A percentile compares a stretch with the other conserved stretches of the same genome.
Evolutionary conservation across 2,329 filamentous ascomycete species (phyloP).

Genomic region (Coniochaeta sp.): DNA sequence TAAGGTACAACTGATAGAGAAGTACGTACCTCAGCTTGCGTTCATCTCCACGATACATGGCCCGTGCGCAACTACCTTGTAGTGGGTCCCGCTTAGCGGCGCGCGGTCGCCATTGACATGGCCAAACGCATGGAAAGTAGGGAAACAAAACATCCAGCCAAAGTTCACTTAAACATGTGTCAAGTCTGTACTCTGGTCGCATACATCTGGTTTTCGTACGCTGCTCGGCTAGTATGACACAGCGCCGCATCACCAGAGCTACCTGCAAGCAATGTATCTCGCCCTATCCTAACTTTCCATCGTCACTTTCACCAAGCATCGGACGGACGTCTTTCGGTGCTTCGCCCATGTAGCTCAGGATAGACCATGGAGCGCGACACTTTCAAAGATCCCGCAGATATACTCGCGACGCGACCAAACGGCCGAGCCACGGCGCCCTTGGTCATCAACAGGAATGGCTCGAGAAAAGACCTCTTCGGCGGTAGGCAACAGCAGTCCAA

Average conservation of each 20-base stretch:
- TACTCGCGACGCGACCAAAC: constrained; percentile 13
- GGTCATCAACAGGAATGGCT: constrained; percentile 30
- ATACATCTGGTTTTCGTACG: neutral
- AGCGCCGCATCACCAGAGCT: constrained; percentile 2
- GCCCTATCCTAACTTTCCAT: constrained; percentile 4
- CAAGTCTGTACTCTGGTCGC: neutral
- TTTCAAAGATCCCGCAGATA: constrained; percentile 7
- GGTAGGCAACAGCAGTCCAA: neutral
- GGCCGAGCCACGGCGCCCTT: constrained; percentile 20
- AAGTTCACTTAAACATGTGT: neutral
- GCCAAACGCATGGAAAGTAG: neutral
- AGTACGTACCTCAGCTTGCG: too few species aligned
- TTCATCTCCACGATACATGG: neutral
- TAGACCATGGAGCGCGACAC: constrained; percentile 17
- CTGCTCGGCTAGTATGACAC: constrained; percentile 7
- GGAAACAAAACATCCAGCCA: neutral
- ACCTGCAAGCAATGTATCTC: constrained; percentile 5
- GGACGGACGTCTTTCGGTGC: neutral
- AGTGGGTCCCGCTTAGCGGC: neutral
- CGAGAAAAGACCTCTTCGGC: constrained; percentile 29
- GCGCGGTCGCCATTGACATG: neutral
- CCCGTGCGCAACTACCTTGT: neutral
- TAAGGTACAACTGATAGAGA: too few species aligned
- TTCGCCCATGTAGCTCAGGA: neutral
- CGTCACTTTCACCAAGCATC: neutral